Evolutionary conservation across 495 filamentous ascomycete genomes (phyloP).

Genomic region (Aspergillus incahuasiensis): DNA sequence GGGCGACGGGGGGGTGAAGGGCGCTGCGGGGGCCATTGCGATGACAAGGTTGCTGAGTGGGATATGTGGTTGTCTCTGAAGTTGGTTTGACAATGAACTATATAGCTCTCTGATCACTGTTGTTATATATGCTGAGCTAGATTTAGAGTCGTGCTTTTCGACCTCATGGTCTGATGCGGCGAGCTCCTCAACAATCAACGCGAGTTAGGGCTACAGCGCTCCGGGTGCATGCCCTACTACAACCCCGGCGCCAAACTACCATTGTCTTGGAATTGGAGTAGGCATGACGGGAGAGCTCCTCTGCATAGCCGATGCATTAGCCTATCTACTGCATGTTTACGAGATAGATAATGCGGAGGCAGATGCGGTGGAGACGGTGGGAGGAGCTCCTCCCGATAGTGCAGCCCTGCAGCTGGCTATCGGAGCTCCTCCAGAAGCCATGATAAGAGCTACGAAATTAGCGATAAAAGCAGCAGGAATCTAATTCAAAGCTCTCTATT

Average conservation of each 20-base stretch:
- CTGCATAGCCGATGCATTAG: not conserved
- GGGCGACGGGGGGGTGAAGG: slow-evolving; percentile 37
- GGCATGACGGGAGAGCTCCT: not conserved
- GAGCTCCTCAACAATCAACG: not conserved
- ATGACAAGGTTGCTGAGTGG: too few species aligned
- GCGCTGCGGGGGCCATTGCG: slow-evolving; percentile 26
- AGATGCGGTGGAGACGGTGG: not conserved
- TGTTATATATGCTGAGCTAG: not conserved
- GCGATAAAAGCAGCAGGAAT: not conserved
- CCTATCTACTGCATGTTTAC: not conserved
- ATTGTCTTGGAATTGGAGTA: slow-evolving; percentile 33
- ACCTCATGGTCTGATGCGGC: not conserved
- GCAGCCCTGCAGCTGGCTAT: not conserved
- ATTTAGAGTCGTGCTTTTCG: not conserved
- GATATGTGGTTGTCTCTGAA: not conserved
- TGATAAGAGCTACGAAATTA: not conserved
- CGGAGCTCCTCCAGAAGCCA: not conserved
- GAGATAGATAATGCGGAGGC: not conserved
- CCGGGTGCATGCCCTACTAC: too few species aligned
- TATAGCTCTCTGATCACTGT: not conserved
- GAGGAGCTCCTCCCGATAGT: not conserved
- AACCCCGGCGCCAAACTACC: not conserved
- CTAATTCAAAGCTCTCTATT: not conserved
- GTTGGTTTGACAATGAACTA: not conserved
- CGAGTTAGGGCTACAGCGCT: not conserved